Base-by-base conservation (phyloP, 1,284 basidiomycete species). In the Phlebopus sp. region DNA sequence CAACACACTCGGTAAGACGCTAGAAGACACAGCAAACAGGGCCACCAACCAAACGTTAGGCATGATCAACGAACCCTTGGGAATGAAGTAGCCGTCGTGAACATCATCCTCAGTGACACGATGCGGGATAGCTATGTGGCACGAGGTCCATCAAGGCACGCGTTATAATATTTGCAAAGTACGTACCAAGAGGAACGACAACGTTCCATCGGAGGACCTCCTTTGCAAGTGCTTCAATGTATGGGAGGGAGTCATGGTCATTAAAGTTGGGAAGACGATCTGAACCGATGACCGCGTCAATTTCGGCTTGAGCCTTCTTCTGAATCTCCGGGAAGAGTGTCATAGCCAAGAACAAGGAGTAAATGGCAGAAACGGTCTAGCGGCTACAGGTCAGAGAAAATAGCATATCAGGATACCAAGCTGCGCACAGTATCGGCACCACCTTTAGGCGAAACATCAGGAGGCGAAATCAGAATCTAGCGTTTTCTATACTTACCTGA, bases 181-280 rank as follows among this genome's bases (percentile, higher is more conserved):
- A 50, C 69, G 46, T 49, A 79, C 81, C 78, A 17, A 68, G 69
- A 10, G 81, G 79, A 5, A 62, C 64, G 15, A 81, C 78, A 4
- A 69, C 62, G 51, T 80, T 71, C 84, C 83, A 87, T 3, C 84
- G 74, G 42, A 85, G 60, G 4, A 82, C 74, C 63, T 88, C 85
- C 54, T 80, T 79, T 1, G 73, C 63, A 5, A 85, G 63, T 0
- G 83, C 83, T 45, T 81, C 72, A 38, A 82, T 55, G 56, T 83
- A 86, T 4, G 83, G 82, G 25, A 87, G 66, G 10, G 71, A 60
- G 15, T 75, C 68, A 6, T 82, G 74, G 64, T 88, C 86, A 38
- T 67, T 64, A 55, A 84, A 78, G 3, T 70, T 75, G 30, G 86
- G 85, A 11, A 87, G 70, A 48, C 84, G 72, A 52, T 80, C 75